Base-by-base conservation (phyloP, 139 green algal genomes). In the Pseudopediastrum boryanum region DNA sequence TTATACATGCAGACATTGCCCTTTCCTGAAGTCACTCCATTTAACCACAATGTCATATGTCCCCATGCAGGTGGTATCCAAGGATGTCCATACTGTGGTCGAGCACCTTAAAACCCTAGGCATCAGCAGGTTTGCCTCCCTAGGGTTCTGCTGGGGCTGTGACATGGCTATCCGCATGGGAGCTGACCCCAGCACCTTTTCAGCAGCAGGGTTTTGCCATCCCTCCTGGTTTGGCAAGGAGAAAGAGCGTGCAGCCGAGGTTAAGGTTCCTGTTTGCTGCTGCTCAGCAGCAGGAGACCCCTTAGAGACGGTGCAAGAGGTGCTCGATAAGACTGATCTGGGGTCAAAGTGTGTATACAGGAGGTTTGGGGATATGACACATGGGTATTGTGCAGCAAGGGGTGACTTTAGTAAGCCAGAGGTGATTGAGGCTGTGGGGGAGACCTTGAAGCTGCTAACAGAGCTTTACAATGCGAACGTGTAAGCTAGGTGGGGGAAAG, bases 381-480 rank as follows among this genome's bases (percentile, higher is more conserved):
- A 76, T 23, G 69, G 69, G 0, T 76, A 65, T n/a, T 76, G 69
- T 76, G 69, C 33, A 9, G 69, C 69, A 50, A 33, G 69, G 19
- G 69, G 69, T 4, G 64, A 76, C 35, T 76, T 65, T 50, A 50
- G 64, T 2, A 50, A 76, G 2, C 48, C 69, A 48, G 48, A 76
- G 10, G 46, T 65, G 25, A 35, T 21, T 3, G 64, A 76, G 52
- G 46, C 69, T 12, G 46, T 64, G 27, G 69, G 48, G 31, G 46
- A 76, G 48, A 50, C 38, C 21, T 21, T 76, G 7, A 3, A 21
- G 21, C 31, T 76, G 46, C 29, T 76, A 36, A 16, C 19, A 5
- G 31, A 76, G 8, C 64, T 76, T 36, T 76, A 65, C 62, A 70
- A n/a, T n/a, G n/a, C n/a, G n/a, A n/a, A n/a, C n/a, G n/a, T n/a